Evolutionary conservation across 2,329 filamentous ascomycete genomes (phyloP), one percentile per base, ranked within the genome.

Genomic region (Chaetomium sp.): DNA sequence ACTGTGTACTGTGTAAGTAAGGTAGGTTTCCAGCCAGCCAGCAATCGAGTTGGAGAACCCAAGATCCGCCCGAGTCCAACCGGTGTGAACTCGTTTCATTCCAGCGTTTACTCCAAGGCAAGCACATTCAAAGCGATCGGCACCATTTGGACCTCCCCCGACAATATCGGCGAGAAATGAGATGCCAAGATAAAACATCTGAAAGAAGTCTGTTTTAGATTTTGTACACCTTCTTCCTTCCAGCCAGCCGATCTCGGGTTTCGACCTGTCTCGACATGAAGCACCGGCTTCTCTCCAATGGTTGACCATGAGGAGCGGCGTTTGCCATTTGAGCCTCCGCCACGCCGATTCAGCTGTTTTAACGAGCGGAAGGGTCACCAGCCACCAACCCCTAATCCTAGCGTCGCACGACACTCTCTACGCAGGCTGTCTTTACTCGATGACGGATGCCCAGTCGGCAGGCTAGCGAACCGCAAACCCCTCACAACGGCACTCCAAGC

Each of bases 171-270:
- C 38, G 38, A 42, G 38, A 42, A 42, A 4, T 16, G 38, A 42
- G 16, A n/a, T 42, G 35, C 35, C 35, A 42, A 42, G 38, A 42
- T 7, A 42, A 42, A 42, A 42, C 38, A 42, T 16, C 13, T 42
- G 2, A 16, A 42, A 42, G 35, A 42, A 16, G 4, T 53, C 16
- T 33, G 53, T 56, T 56, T 56, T 33, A 56, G 25, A 38, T 56
- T 56, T 56, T 33, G 38, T 38, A 38, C 53, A 31, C 53, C 53
- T n/a, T 38, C 53, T 38, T 56, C 29, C 53, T 56, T 33, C 38
- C 38, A 5, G 19, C 16, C 38, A 42, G 38, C 38, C 38, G 16
- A 42, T n/a, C 38, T 42, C 4, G 16, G 16, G 16, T 42, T 42
- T n/a, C 16, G 16, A 42, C 16, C 38, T 7, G 38, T 42, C 38